A percentile compares a stretch with the other conserved stretches of the same genome.
These are phyloP conservation scores for Brassica rapa DNA, from an alignment of 345 rosid genomes.

Conservation along the genomic window DNA sequence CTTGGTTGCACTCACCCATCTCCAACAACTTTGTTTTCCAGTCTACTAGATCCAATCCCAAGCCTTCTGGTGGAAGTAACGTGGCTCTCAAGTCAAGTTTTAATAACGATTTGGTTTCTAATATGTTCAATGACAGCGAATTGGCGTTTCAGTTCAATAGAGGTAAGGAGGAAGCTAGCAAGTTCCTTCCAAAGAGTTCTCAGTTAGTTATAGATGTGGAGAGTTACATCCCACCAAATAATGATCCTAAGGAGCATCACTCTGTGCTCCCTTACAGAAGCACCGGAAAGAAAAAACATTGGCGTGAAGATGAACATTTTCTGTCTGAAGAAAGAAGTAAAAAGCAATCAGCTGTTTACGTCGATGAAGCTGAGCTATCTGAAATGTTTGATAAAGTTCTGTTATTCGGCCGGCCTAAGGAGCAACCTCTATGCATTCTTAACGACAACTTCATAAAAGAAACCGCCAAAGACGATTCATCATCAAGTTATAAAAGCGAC, in stretches of 20 bases:
- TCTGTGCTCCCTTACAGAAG: conserved; percentile 33
- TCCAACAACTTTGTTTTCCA: conserved; percentile 50
- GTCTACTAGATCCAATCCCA: conserved; percentile 34
- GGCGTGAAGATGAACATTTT: conserved; percentile 50
- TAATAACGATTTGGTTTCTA: conserved; percentile 44
- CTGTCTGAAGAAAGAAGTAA: conserved; percentile 53
- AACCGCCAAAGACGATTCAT: neutral
- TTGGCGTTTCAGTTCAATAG: conserved; percentile 56
- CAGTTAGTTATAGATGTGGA: conserved; percentile 49
- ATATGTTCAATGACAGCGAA: conserved; percentile 42
- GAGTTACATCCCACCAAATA: neutral
- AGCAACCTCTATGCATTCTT: conserved; percentile 38
- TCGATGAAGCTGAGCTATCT: conserved; percentile 51
- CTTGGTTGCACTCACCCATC: conserved; percentile 40
- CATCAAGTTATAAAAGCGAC: conserved; percentile 11
- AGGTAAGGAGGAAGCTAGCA: conserved; percentile 80
- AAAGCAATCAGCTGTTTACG: conserved; percentile 57
- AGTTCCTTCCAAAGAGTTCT: conserved; percentile 61
- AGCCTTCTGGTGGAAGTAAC: conserved; percentile 28
- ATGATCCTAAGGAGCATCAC: neutral
- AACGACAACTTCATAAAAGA: conserved; percentile 17
- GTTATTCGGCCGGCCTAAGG: conserved; percentile 31
- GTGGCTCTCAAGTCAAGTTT: conserved; percentile 41
- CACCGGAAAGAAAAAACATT: conserved; percentile 56
- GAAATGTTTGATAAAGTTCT: conserved; percentile 69